Conservation (phyloP, 2,329 filamentous ascomycete species). For the Microthyrium microscopicum region DNA sequence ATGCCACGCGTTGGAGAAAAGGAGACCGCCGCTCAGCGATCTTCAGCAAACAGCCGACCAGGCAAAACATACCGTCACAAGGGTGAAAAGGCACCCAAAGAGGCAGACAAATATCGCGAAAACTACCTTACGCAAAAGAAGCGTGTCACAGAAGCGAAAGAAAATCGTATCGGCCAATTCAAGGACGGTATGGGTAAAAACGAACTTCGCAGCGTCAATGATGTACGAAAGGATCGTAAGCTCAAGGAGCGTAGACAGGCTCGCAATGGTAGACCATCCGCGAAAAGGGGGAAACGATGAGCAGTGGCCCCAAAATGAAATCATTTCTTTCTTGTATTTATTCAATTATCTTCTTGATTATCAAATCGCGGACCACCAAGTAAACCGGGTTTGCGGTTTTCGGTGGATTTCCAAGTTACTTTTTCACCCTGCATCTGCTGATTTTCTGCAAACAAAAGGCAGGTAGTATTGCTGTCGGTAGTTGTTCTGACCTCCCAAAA, state of each 20-base stretch:
- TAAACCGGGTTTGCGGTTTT: too few species aligned
- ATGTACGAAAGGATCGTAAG: conserved; percentile 70
- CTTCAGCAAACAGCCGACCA: conserved; percentile 18
- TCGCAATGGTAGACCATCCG: conserved; percentile 75
- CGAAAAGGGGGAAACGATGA: conserved; percentile 36
- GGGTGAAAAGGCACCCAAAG: conserved; percentile 74
- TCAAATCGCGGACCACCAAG: too few species aligned
- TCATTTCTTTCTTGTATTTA: too few species aligned
- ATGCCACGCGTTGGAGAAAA: conserved; percentile 70
- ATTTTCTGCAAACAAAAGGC: too few species aligned
- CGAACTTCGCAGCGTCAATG: conserved; percentile 67
- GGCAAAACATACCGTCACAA: conserved; percentile 66
- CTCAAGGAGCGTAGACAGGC: conserved; percentile 58
- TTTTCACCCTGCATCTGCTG: too few species aligned
- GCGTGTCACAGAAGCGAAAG: conserved; percentile 70
- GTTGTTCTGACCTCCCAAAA: too few species aligned
- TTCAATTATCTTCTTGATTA: too few species aligned
- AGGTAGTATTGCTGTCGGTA: too few species aligned
- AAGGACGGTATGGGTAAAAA: conserved; percentile 56
- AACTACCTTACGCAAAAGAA: conserved; percentile 86
- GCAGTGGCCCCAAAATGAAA: too few species aligned
- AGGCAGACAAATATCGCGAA: conserved; percentile 79
- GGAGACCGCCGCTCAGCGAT: conserved; percentile 35
- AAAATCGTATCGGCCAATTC: conserved; percentile 64
- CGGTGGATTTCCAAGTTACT: too few species aligned